Conservation (phyloP, 108 stramenopile species). For the Chaetoceros muelleri region DNA sequence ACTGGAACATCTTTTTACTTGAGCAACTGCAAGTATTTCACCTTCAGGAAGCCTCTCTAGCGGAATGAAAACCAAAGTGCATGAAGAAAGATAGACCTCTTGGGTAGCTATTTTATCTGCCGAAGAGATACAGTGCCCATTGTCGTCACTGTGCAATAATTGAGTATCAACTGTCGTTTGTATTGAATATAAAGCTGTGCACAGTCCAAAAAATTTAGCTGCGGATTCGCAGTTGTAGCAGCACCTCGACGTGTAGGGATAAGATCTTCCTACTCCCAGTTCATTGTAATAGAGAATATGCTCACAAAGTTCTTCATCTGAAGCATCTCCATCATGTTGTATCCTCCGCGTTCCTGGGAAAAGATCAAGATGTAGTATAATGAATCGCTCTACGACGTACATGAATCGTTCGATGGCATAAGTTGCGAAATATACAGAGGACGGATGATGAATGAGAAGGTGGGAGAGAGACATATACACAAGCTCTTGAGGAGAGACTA, state of each 20-base stretch:
- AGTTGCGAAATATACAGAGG: no score
- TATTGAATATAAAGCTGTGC: neutral
- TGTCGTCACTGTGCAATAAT: no score
- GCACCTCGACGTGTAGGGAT: neutral
- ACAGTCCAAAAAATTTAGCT: neutral
- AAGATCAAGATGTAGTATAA: neutral
- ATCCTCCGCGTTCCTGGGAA: neutral
- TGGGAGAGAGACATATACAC: no score
- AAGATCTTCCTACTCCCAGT: neutral
- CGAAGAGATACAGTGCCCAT: no score
- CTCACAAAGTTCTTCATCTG: neutral
- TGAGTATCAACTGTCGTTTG: neutral
- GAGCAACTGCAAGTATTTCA: neutral
- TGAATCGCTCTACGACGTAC: no score
- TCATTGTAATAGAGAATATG: neutral
- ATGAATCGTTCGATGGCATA: no score
- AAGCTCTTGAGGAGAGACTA: no score
- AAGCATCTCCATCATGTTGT: neutral
- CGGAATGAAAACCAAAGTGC: neutral
- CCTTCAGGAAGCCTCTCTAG: neutral
- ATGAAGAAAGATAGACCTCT: neutral
- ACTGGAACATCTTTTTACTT: no score
- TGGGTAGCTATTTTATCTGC: neutral
- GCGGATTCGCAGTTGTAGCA: neutral
- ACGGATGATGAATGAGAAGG: no score